These are phyloP conservation scores for Talaromyces stipitatus DNA, from an alignment of 495 filamentous ascomycete genomes.

Conservation along the genomic window DNA sequence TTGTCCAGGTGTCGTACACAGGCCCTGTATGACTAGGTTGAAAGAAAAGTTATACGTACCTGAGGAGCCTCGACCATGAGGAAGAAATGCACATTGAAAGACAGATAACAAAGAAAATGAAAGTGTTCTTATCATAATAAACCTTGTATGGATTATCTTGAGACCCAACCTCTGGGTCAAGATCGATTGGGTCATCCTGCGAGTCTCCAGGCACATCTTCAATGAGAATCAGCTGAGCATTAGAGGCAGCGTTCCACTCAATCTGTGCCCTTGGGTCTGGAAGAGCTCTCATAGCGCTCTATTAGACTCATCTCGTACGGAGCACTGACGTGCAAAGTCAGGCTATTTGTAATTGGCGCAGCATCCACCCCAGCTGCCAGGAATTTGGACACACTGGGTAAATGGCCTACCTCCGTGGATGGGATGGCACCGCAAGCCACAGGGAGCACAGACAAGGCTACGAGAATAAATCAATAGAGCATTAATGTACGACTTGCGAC, in stretches of 20 bases:
- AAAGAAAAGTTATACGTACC: background rate
- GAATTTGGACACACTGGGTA: no score
- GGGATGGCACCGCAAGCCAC: no score
- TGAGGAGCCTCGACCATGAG: background rate
- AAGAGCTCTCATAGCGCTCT: no score
- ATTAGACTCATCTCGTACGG: background rate
- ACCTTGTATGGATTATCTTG: background rate
- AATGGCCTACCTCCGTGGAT: no score
- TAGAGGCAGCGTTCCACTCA: no score
- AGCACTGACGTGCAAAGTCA: no score
- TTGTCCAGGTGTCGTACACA: slow-evolving; percentile 11
- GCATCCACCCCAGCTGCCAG: no score
- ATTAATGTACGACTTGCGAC: no score
- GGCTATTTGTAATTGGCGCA: no score
- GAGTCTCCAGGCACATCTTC: background rate
- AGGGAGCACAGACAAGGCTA: background rate
- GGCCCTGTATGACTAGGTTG: slow-evolving; percentile 7
- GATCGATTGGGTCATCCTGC: background rate
- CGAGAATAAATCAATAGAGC: no score
- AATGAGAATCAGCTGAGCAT: background rate
- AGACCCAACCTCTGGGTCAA: background rate
- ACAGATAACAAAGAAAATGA: background rate
- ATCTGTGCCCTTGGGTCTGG: no score
- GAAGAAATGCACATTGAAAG: background rate
- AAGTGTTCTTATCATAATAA: background rate